Percentiles rank a stretch among this genome's conserved stretches.
Evolutionary conservation across 164 flowering plant genomes (phyloP).

Genomic region (Annona cherimola): DNA sequence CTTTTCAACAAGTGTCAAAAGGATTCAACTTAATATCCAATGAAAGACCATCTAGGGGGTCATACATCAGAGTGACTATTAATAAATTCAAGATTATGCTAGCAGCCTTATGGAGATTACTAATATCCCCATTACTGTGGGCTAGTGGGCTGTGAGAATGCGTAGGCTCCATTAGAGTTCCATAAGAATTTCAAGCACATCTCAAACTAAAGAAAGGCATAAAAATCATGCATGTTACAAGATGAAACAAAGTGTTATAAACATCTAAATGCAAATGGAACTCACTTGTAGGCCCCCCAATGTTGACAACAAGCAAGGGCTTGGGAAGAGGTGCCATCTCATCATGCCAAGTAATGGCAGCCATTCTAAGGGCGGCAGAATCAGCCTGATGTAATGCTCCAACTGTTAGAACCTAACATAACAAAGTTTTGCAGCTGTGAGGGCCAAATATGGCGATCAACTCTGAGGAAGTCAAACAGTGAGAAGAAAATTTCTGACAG

Average conservation of each 20-base stretch:
- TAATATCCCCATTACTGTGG: too few relatives aligned
- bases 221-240: too few relatives aligned
- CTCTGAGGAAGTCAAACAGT: background rate
- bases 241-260: background rate
- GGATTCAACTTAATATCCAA: too few relatives aligned
- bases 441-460: background rate
- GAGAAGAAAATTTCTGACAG: background rate
- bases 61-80: too few relatives aligned
- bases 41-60: too few relatives aligned
- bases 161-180: too few relatives aligned
- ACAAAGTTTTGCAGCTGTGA: slow-evolving; percentile 2
- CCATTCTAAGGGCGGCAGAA: slow-evolving; percentile 64
- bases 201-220: too few relatives aligned
- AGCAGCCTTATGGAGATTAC: too few relatives aligned
- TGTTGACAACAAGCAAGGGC: slow-evolving; percentile 85
- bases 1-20: too few relatives aligned
- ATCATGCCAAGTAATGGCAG: slow-evolving; percentile 86
- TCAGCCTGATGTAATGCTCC: slow-evolving; percentile 95
- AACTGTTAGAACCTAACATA: slow-evolving; percentile 62
- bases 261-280: slow-evolving; percentile 3
- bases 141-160: too few relatives aligned
- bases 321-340: slow-evolving; percentile 84
- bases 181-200: too few relatives aligned
- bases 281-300: slow-evolving; percentile 91
- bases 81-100: too few relatives aligned